Evolutionary conservation across 106 monocot species (phyloP), one percentile per base, ranked within the genome.

Genomic region (Dendrobium chrysotoxum): DNA sequence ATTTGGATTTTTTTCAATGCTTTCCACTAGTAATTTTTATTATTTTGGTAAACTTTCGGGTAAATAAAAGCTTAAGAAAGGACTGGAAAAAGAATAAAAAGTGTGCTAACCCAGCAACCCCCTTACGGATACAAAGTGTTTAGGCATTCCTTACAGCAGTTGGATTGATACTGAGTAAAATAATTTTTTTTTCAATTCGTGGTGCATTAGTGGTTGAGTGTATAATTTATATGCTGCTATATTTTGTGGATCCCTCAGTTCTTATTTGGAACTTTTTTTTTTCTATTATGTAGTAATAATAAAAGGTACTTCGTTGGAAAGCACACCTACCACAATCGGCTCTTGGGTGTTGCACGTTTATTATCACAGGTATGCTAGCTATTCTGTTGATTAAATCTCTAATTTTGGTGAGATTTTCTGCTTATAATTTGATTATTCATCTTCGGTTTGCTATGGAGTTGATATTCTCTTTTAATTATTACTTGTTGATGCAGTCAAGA

Each of bases 281-380:
- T 35, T 31, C 35, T 31, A 70, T 70, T n/a, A 13, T 85, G 28
- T 77, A 93, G 93, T 65, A 79, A 26, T 54, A 86, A 82, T 64
- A 90, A 83, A 78, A 85, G 85, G 13, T 57, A 40, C 30, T 20
- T 68, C 39, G 38, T 38, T 67, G 81, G 75, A 64, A 90, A 83
- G 42, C 82, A 87, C 79, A 88, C 79, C 40, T 87, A 80, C 44
- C 80, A 85, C 55, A 82, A 88, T 53, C 84, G 90, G 41, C 90
- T 93, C 17, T 74, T 93, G 35, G 93, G 93, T 68, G 75, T 90
- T 71, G 88, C 93, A 46, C 89, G 92, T 64, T 83, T 92, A 80
- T 83, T 95, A 58, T 90, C 94, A 38, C 84, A 94, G 89, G 94
- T 94, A 18, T 17, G n/a, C 40, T 73, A 46, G 16, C 10, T 65